Evolutionary conservation across 2,329 filamentous ascomycete species (phyloP).

Genomic region (Fusarium incarnatum): DNA sequence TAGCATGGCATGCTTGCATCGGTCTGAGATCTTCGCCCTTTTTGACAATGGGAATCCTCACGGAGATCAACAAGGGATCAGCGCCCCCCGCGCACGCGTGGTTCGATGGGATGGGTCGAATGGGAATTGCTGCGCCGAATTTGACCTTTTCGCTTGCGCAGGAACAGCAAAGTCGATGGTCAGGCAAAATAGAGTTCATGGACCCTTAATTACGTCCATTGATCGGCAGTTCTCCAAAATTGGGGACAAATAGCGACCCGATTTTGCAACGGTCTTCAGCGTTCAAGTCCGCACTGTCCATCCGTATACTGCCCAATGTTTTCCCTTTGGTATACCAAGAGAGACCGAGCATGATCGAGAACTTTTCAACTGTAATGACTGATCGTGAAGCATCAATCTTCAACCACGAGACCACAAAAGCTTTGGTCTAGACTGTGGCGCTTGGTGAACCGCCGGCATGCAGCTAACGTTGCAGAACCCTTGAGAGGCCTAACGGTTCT

Average conservation of each 20-base stretch:
- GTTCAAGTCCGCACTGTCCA: not conserved
- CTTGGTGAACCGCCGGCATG: conserved; percentile 20
- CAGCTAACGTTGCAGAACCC: conserved; percentile 29
- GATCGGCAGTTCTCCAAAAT: conserved; percentile 22
- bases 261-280: not conserved
- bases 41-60: conserved; percentile 23
- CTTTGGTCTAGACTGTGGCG: conserved; percentile 13
- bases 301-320: not conserved
- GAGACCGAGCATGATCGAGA: not conserved
- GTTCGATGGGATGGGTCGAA: not conserved
- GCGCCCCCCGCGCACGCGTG: conserved; percentile 17
- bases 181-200: conserved; percentile 24
- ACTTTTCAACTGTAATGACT: not conserved
- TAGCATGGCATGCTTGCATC: conserved; percentile 22
- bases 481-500: conserved; percentile 29
- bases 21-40: conserved; percentile 33
- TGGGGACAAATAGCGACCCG: conserved; percentile 1
- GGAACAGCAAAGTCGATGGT: conserved; percentile 28
- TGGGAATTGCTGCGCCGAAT: conserved; percentile 21
- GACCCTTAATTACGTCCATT: conserved; percentile 23
- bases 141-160: conserved; percentile 35
- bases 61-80: conserved; percentile 31
- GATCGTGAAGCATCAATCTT: conserved; percentile 20
- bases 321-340: not conserved
- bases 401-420: conserved; percentile 23